Base-by-base conservation (phyloP, 73 alveolate genomes). In the Paramecium caudatum region DNA sequence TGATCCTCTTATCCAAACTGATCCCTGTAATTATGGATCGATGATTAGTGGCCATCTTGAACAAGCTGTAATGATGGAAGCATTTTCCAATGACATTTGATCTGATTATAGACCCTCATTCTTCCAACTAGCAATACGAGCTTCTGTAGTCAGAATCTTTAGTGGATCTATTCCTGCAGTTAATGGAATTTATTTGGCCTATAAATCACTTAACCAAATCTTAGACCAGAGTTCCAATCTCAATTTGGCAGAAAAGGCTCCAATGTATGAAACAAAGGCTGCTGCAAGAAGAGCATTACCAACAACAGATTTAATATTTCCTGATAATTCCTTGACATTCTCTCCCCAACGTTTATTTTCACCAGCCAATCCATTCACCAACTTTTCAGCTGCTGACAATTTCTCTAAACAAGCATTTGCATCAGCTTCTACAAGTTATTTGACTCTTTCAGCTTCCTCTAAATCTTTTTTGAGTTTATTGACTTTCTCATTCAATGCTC, bases 61-160 rank as follows among this genome's bases (percentile, higher is more conserved):
- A 91, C 99, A 98, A 91, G 98, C 96, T 13, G 98, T 94, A 46
- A 98, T 96, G 41, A 98, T 97, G 17, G 99, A 92, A 3, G 99
- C 99, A 86, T 98, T 98, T 95, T 98, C 99, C 48, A 98, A 96
- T 25, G 99, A 95, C 95, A 98, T 96, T 65, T 99, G 95, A 95
- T 98, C 99, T 5, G 99, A 97, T 36, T 99, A 99, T 70, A 98
- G 93, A n/a, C 99, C 99, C 91, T 98, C 99, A 68, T 98, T 98
- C 94, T 98, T 98, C 99, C 99, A 98, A 85, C 92, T 91, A 45
- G 99, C 99, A 41, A 95, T 95, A 68, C 95, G 98, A 43, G 99
- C 98, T 47, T 98, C 99, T 17, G 98, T 96, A 46, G 99, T 96
- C 32, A 98, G 95, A 9, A 98, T 99, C 69, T 94, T 97, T 27